Evolutionary conservation across 495 filamentous ascomycete species (phyloP), one percentile per base, ranked within the genome.

Genomic region (Penicillium steckii): DNA sequence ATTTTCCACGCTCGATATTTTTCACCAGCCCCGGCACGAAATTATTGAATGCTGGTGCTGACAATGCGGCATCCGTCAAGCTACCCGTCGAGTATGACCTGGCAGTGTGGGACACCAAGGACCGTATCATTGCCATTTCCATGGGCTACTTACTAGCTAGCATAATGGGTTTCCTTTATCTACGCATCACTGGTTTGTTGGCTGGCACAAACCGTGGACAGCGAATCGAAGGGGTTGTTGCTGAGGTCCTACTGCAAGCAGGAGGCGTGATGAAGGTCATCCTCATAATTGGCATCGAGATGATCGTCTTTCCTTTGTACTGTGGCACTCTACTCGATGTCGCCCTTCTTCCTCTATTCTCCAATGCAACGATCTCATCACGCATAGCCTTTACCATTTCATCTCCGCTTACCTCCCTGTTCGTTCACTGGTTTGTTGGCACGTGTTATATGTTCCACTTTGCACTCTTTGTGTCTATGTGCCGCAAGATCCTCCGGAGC

Each of bases 391-490:
- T 95, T 59, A 89, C 88, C 22, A 66, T 83, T 27, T 73, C 80
- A 27, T 88, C 85, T 52, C 92, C 93, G 0, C 76, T 90, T 35
- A 96, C 90, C 0, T 95, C 90, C 5, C 82, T 92, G 17, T 99
- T 99, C 63, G 87, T 97, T 19, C 94, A 99, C 68, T 99, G 94
- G 94, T 99, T 99, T 66, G 85, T 96, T 43, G 94, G 94, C 18
- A 99, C 94, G 5, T 96, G 91, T 56, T 99, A 99, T 70, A 99
- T 99, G 94, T 99, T 99, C 69, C 94, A 99, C 65, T 99, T 99
- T 66, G 94, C 94, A 18, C 78, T 97, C 12, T 99, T 99, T 65
- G 94, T 99, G 38, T 91, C 92, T 35, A 97, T 99, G 94, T 99
- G 94, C 70, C 85, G 94, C 44, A 97, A 96, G 74, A 96, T 97